phyloP scores from a whole-genome alignment of 306 rosid genomes.

The Cicer judaicum region DNA sequence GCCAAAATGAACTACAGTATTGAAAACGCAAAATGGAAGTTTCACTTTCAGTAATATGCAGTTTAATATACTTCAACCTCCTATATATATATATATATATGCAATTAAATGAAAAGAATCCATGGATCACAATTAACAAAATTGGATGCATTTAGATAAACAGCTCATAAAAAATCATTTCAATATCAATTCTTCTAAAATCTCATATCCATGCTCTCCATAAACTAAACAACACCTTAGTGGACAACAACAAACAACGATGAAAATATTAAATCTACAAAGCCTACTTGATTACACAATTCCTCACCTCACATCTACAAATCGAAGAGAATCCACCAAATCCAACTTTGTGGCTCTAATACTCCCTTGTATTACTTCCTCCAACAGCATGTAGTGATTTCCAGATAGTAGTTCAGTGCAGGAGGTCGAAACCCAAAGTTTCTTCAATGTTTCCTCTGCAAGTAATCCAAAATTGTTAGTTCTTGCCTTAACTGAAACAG shows the following conservation, averaged over 20 bases:
- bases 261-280: neutral
- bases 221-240: too few relatives aligned
- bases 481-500: conserved; percentile 1
- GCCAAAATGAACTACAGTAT: neutral
- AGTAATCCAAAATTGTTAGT: conserved; percentile 40
- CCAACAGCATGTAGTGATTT: conserved; percentile 14
- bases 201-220: too few relatives aligned
- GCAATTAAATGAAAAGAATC: too few relatives aligned
- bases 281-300: neutral
- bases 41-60: neutral
- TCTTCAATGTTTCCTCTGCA: conserved; percentile 67
- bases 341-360: neutral
- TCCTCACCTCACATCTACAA: neutral
- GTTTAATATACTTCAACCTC: neutral
- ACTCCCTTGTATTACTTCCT: conserved; percentile 17
- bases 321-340: neutral
- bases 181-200: too few relatives aligned
- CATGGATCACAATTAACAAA: too few relatives aligned
- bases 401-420: neutral
- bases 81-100: too few relatives aligned
- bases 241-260: too few relatives aligned
- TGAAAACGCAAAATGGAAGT: neutral
- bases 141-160: too few relatives aligned
- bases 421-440: neutral
- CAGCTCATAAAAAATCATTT: too few relatives aligned